Evolutionary conservation across 148 eudicot species (phyloP).

Genomic region (Arctostaphylos glauca): DNA sequence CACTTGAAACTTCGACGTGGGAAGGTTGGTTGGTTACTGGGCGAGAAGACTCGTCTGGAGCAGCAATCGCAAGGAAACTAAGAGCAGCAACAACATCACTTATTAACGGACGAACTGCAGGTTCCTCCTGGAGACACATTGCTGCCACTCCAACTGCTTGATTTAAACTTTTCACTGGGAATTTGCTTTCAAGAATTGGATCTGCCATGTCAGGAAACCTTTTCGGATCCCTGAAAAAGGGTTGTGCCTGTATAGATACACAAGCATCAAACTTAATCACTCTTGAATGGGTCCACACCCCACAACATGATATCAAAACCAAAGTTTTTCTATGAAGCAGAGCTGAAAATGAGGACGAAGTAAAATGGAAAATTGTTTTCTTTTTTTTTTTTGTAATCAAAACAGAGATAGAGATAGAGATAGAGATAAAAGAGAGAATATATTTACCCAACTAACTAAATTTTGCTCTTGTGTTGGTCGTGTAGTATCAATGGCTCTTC

Average conservation of each 20-base stretch:
- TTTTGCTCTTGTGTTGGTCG: conserved; percentile 55
- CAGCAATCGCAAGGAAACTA: conserved; percentile 46
- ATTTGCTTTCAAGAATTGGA: conserved; percentile 45
- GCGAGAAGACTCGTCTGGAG: conserved; percentile 27
- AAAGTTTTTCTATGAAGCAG: neutral
- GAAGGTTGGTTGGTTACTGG: conserved; percentile 5
- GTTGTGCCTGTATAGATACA: conserved; percentile 63
- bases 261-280: neutral
- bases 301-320: neutral
- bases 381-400: neutral
- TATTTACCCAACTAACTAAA: conserved; percentile 54
- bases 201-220: conserved; percentile 78
- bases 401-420: neutral
- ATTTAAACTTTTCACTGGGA: conserved; percentile 54
- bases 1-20: conserved; percentile 18
- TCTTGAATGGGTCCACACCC: neutral
- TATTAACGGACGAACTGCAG: conserved; percentile 66
- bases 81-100: conserved; percentile 66
- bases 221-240: conserved; percentile 62
- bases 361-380: neutral
- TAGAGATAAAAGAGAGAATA: neutral
- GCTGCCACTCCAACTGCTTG: conserved; percentile 90
- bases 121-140: conserved; percentile 85
- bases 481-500: conserved; percentile 55
- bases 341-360: neutral